Base-by-base conservation (phyloP, 2,329 filamentous ascomycete species). In the Exophiala sp. region DNA sequence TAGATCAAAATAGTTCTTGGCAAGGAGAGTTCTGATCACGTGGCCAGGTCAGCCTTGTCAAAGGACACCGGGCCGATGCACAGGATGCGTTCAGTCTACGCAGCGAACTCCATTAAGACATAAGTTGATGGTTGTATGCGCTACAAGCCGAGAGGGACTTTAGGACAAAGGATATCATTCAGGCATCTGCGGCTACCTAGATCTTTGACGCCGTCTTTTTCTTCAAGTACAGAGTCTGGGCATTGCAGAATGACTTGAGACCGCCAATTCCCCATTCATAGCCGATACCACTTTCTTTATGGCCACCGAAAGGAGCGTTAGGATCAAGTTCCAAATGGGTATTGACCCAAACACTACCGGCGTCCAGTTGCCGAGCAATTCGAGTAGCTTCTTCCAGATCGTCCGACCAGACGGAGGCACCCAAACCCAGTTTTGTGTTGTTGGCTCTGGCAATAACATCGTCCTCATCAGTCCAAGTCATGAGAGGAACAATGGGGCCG, bases 261-360 rank as follows among this genome's bases (percentile, higher is more conserved):
- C 62, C 63, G 19, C 55, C 54, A 11, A 49, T 50, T 7, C 59
- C 53, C 57, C 60, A 62, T 52, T 66, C 64, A 29, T 55, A 59
- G 19, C 64, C 64, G 27, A 66, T 41, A 21, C 64, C 63, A 18
- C 60, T 63, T 46, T 66, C 57, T 45, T 66, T 66, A 47, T 61
- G 58, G 6, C 63, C 63, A 53, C 63, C 7, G 60, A 66, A 49
- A 8, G 56, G 56, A 40, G 45, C 48, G 29, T 43, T 46, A 24
- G 57, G 59, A 34, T 49, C 56, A 16, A 53, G 52, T 39, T 60
- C 61, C 34, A 58, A 48, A 51, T 59, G 58, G 16, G 64, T 62
- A 48, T 84, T 84, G 55, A 84, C 75, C 77, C 78, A 83, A 1
- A 84, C 76, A 13, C 68, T 75, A 0, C 81, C 81, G 0, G 77